Base-by-base conservation (phyloP, 192 early-diverging fungal species). In the Thamnidium elegans region DNA sequence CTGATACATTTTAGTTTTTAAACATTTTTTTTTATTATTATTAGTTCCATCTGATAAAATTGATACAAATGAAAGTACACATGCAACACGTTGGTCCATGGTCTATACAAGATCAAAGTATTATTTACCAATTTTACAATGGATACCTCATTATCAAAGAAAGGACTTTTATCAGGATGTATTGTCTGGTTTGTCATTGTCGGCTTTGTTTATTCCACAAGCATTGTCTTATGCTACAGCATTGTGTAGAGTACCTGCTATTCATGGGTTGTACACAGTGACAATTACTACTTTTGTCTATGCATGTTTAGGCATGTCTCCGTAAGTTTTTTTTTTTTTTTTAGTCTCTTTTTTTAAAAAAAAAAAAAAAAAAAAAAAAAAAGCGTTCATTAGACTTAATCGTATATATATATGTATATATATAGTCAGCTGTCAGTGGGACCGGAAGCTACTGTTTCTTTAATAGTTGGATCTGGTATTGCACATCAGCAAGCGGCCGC, bases 71-170 rank as follows among this genome's bases (percentile, higher is more conserved):
- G 60, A 53, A 11, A 58, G 32, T 19, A 36, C 19, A n/a, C 60
- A 31, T 6, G 60, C 62, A 39, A 54, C 50, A 19, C 3, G 17
- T 39, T 56, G 31, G 31, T 20, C 55, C 19, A 76, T 47, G 1
- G 79, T 84, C 65, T 65, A 55, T 52, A 88, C 81, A 3, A 81
- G 94, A 9, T 55, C 90, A 32, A 86, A 87, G 47, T 95, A 96
- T 79, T 97, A 96, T 67, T 86, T 97, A 46, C 95, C 95, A n/a
- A 84, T 95, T n/a, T 73, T 91, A 39, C 84, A 88, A 10, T 97
- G 95, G 95, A 74, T 95, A 19, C 92, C 94, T 14, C 72, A 74
- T 23, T 96, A 95, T 76, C 70, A 80, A 10, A 44, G 82, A 14
- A 52, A 67, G 15, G 80, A 84, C 30, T 81, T 97, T 50, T 82